Evolutionary conservation across 2,329 filamentous ascomycete species (phyloP).

Genomic region (Periconia macrospinosa): DNA sequence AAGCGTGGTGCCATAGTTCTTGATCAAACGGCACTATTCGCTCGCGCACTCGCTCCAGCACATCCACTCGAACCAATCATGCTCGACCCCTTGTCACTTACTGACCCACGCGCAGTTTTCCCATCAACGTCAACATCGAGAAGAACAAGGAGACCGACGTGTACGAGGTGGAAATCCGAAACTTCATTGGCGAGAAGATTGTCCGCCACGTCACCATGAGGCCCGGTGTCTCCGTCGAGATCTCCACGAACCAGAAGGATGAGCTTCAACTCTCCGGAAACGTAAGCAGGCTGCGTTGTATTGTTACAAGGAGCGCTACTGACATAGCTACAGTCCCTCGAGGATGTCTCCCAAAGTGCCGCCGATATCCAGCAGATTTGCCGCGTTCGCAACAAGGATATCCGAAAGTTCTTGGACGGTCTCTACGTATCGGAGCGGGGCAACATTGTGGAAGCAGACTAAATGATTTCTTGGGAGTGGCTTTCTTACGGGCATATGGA

Average conservation of each 20-base stretch:
- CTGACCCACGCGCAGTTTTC: conserved; percentile 63
- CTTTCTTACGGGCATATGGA: conserved; percentile 45
- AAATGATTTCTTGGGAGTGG: conserved; percentile 34
- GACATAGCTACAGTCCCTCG: conserved; percentile 63
- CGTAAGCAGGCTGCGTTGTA: conserved; percentile 39
- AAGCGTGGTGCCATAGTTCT: too few species aligned
- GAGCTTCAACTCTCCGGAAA: conserved; percentile 92
- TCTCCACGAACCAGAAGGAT: conserved; percentile 94
- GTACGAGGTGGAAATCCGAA: conserved; percentile 96
- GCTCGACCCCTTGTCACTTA: neutral
- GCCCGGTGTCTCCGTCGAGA: conserved; percentile 84
- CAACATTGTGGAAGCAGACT: conserved; percentile 71
- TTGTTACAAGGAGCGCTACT: conserved; percentile 12
- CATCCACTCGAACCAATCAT: too few species aligned
- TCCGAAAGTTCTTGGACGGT: conserved; percentile 99
- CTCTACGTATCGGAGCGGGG: conserved; percentile 99
- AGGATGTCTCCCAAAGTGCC: conserved; percentile 95
- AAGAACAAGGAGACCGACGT: conserved; percentile 90
- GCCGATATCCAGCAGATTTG: conserved; percentile 99
- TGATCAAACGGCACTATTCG: too few species aligned
- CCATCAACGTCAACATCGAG: conserved; percentile 99
- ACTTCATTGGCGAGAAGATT: conserved; percentile 81
- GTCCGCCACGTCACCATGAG: conserved; percentile 90
- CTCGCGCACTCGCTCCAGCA: too few species aligned
- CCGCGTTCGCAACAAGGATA: conserved; percentile 99